These are phyloP conservation scores for Cladosporium sphaerospermum DNA, from an alignment of 2,329 filamentous ascomycete species.

Conservation along the genomic window DNA sequence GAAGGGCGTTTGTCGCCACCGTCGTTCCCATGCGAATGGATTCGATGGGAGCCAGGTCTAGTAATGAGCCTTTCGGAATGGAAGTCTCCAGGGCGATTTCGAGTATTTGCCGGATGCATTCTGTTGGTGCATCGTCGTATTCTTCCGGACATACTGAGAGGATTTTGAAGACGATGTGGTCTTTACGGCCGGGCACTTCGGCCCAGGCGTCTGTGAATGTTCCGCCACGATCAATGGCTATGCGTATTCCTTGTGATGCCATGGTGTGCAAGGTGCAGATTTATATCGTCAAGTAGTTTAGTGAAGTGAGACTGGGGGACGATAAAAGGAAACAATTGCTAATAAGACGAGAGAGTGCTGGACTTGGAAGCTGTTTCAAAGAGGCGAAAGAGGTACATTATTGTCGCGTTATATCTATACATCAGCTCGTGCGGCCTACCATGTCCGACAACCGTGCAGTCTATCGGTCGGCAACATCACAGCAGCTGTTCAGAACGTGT, in stretches of 20 bases:
- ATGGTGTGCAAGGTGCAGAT: background rate
- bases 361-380: no score
- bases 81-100: slow-evolving; percentile 17
- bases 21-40: slow-evolving; percentile 28
- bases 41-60: slow-evolving; percentile 17
- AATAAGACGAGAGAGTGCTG: no score
- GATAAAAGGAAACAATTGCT: no score
- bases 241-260: background rate
- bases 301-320: no score
- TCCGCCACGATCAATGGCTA: slow-evolving; percentile 69
- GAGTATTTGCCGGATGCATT: slow-evolving; percentile 25
- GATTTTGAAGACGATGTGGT: slow-evolving; percentile 31
- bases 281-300: no score
- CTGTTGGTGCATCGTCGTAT: slow-evolving; percentile 28
- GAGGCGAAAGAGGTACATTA: no score
- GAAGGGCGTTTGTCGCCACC: slow-evolving; percentile 28
- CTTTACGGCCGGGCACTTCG: slow-evolving; percentile 55
- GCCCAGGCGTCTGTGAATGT: slow-evolving; percentile 86
- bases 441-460: no score
- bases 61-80: slow-evolving; percentile 18
- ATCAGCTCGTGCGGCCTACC: no score
- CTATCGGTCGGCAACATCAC: no score
- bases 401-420: no score
- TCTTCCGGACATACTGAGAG: slow-evolving; percentile 27
- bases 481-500: no score